Conservation (phyloP, 1,284 basidiomycete genomes). For the Irpex lacteus region DNA sequence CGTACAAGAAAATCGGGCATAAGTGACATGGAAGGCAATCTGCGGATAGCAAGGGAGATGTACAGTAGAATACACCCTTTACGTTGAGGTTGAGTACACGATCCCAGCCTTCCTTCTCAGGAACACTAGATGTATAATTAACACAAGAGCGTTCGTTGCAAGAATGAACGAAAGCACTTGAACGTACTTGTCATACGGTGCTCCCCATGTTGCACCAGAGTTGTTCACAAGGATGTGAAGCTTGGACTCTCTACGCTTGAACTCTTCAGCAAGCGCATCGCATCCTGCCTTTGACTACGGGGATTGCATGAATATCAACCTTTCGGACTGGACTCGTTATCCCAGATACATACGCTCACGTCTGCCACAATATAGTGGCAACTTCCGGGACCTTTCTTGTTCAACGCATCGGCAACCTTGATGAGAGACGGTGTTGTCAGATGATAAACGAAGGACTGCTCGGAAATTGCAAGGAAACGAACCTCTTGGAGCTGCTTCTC, state of each 20-base stretch:
- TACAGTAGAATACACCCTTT: slow-evolving; percentile 79
- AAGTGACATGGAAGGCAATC: too few species aligned
- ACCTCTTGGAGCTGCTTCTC: slow-evolving; percentile 76
- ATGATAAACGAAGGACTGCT: not conserved
- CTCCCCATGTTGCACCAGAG: slow-evolving; percentile 80
- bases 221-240: slow-evolving; percentile 83
- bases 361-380: slow-evolving; percentile 75
- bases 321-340: too few species aligned
- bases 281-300: slow-evolving; percentile 76
- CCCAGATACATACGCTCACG: slow-evolving; percentile 50
- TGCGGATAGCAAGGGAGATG: slow-evolving; percentile 21
- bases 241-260: slow-evolving; percentile 67
- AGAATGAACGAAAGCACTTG: not conserved
- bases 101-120: slow-evolving; percentile 84
- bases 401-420: slow-evolving; percentile 60
- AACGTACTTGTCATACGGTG: slow-evolving; percentile 53
- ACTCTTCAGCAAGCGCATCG: slow-evolving; percentile 65
- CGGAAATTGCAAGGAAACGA: not conserved
- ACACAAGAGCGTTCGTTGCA: not conserved
- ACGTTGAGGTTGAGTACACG: slow-evolving; percentile 76
- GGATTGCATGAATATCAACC: not conserved
- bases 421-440: slow-evolving; percentile 3
- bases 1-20: not conserved
- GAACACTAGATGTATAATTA: slow-evolving; percentile 40
- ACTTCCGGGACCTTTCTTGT: slow-evolving; percentile 52